These are phyloP conservation scores for Candida peoriensis DNA, from an alignment of 805 yeast species.

Conservation along the genomic window DNA sequence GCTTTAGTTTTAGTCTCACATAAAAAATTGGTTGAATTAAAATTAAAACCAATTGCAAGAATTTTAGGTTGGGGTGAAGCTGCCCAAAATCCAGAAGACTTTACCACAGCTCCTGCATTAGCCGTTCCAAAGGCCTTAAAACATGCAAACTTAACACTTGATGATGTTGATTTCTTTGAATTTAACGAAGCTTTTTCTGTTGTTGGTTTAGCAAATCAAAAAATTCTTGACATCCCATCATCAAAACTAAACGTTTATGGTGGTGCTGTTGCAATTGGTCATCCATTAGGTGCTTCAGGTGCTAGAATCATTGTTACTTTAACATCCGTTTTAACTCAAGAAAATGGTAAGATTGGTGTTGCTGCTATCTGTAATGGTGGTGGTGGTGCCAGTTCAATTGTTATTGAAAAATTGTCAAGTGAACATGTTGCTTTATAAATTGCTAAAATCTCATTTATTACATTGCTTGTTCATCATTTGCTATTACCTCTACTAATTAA, in stretches of 20 bases:
- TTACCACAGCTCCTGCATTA: conserved; percentile 92
- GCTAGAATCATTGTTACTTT: conserved; percentile 89
- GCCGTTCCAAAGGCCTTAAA: conserved; percentile 95
- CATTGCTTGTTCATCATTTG: too few relatives aligned
- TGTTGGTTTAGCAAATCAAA: conserved; percentile 87
- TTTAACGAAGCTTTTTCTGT: conserved; percentile 98
- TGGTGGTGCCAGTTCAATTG: conserved; percentile 96
- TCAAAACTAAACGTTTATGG: conserved; percentile 84
- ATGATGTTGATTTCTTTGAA: conserved; percentile 85
- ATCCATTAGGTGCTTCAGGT: conserved; percentile 95
- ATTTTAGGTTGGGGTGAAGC: conserved; percentile 98
- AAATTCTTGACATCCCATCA: conserved; percentile 56
- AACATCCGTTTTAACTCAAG: conserved; percentile 74
- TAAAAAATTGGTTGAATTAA: conserved; percentile 76
- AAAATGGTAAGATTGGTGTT: conserved; percentile 81
- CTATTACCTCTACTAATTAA: too few relatives aligned
- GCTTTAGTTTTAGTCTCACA: conserved; percentile 88
- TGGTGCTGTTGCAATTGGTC: conserved; percentile 95
- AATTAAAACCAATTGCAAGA: conserved; percentile 83
- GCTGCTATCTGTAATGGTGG: conserved; percentile 99
- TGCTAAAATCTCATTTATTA: not conserved
- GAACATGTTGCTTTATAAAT: conserved; percentile 20
- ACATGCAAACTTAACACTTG: conserved; percentile 63
- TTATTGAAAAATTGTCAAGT: conserved; percentile 60
- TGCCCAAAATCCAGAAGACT: conserved; percentile 90